phyloP scores from a whole-genome alignment of 257 asterid genomes.

The Solanum dulcamara region DNA sequence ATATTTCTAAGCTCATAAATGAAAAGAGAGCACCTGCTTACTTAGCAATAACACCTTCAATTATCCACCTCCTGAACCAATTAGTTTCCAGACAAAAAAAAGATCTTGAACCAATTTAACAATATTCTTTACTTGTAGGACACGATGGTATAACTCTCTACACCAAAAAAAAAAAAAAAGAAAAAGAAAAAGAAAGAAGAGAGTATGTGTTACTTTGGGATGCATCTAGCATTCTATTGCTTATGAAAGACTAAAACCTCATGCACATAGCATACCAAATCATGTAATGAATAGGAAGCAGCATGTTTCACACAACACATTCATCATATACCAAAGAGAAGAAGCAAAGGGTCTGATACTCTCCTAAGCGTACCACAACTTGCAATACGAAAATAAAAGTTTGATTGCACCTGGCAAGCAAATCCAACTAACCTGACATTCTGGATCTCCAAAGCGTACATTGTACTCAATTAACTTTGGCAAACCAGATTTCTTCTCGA shows the following conservation, averaged over 20 bases:
- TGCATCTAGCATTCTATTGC: background rate
- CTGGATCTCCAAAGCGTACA: slow-evolving; percentile 96
- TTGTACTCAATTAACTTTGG: slow-evolving; percentile 95
- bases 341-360: background rate
- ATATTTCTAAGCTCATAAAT: background rate
- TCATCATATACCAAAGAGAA: background rate
- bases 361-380: background rate
- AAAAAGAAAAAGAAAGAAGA: background rate
- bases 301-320: background rate
- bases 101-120: background rate
- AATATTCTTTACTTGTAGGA: background rate
- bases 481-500: slow-evolving; percentile 74
- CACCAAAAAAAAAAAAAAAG: no score
- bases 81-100: background rate
- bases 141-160: background rate
- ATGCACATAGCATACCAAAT: background rate
- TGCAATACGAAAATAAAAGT: background rate
- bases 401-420: background rate
- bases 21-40: background rate
- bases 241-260: background rate
- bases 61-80: background rate
- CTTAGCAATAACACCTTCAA: background rate
- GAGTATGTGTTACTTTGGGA: background rate
- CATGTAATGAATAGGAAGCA: background rate
- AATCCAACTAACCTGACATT: slow-evolving; percentile 73